phyloP scores from a whole-genome alignment of 2,329 filamentous ascomycete genomes.

The Curvularia sp. region DNA sequence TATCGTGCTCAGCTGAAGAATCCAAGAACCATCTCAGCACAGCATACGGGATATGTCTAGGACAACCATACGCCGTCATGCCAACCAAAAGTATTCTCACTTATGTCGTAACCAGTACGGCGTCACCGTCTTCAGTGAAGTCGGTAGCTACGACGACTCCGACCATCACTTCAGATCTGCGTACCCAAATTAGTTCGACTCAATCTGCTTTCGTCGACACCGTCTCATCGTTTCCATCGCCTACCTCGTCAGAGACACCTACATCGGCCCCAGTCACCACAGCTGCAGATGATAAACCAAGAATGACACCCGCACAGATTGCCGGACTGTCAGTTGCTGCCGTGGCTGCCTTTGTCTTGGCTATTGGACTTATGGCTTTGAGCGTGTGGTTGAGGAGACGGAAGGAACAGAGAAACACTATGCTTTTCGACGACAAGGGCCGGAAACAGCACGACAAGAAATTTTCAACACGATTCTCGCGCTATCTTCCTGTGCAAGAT shows the following conservation, averaged over 20 bases:
- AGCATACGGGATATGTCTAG: slow-evolving; percentile 48
- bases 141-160: slow-evolving; percentile 19
- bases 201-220: slow-evolving; percentile 39
- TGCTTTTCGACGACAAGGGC: slow-evolving; percentile 33
- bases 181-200: slow-evolving; percentile 22
- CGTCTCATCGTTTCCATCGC: slow-evolving; percentile 30
- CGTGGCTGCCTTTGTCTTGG: slow-evolving; percentile 46
- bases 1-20: slow-evolving; percentile 39
- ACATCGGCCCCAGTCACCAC: slow-evolving; percentile 23
- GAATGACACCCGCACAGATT: slow-evolving; percentile 50
- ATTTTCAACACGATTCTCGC: slow-evolving; percentile 35
- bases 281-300: slow-evolving; percentile 26
- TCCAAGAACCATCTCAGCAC: slow-evolving; percentile 23
- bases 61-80: slow-evolving; percentile 44
- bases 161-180: slow-evolving; percentile 20
- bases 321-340: slow-evolving; percentile 49
- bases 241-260: slow-evolving; percentile 29
- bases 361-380: slow-evolving; percentile 49
- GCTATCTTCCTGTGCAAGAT: slow-evolving; percentile 24
- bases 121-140: slow-evolving; percentile 18
- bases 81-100: slow-evolving; percentile 47
- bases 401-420: slow-evolving; percentile 37
- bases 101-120: slow-evolving; percentile 32
- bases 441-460: slow-evolving; percentile 18
- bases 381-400: slow-evolving; percentile 46